Evolutionary conservation across 257 asterid species (phyloP).

Genomic region (Leptodermis oblonga): DNA sequence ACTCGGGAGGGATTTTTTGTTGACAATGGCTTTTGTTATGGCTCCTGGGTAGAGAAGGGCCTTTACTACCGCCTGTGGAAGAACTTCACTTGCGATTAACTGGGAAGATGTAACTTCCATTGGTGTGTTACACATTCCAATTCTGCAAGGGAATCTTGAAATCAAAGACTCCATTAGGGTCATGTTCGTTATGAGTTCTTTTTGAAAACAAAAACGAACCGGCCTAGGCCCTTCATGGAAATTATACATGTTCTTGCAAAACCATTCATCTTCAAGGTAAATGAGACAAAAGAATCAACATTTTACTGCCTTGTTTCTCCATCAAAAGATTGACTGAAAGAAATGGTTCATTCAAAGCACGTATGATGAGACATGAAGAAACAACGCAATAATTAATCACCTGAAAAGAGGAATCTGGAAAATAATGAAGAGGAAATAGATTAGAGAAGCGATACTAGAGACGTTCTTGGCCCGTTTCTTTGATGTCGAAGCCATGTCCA

Average conservation of each 20-base stretch:
- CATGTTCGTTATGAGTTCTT: neutral
- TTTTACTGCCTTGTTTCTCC: neutral
- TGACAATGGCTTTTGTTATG: conserved; percentile 27
- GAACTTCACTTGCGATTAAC: conserved; percentile 31
- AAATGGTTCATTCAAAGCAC: neutral
- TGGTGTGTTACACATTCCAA: conserved; percentile 50
- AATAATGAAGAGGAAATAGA: conserved; percentile 48
- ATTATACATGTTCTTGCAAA: neutral
- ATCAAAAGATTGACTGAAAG: neutral
- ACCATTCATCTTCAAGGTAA: neutral
- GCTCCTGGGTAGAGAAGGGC: conserved; percentile 62
- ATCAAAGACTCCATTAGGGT: neutral
- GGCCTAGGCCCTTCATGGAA: too few species aligned
- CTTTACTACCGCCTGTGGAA: conserved; percentile 39
- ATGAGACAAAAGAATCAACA: neutral
- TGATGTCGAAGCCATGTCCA: conserved; percentile 44
- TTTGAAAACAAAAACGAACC: too few species aligned
- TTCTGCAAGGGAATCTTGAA: conserved; percentile 56
- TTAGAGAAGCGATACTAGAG: conserved; percentile 37
- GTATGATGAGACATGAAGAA: neutral
- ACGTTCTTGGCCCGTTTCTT: conserved; percentile 44
- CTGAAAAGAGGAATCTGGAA: conserved; percentile 70
- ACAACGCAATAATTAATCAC: conserved; percentile 22
- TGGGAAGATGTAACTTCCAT: conserved; percentile 46
- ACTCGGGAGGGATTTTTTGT: conserved; percentile 31